Conservation (phyloP, 2,329 filamentous ascomycete species). For the Aspergillus phoenicis region DNA sequence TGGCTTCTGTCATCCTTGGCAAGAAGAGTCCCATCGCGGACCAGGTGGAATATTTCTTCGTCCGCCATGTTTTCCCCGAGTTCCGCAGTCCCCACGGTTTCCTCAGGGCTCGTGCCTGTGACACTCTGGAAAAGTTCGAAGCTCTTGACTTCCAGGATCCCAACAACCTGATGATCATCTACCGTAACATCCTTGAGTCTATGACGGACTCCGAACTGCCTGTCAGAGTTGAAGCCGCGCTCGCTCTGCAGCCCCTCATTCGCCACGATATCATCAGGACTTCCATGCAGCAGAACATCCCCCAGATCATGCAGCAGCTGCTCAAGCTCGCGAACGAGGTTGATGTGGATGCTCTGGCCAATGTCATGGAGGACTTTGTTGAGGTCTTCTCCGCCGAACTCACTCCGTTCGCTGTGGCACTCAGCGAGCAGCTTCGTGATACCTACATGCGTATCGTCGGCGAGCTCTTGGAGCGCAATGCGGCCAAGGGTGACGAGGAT, state of each 20-base stretch:
- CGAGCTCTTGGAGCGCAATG: conserved; percentile 85
- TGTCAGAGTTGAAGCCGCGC: conserved; percentile 88
- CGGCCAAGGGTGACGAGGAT: conserved; percentile 72
- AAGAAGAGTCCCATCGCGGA: conserved; percentile 99
- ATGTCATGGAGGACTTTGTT: conserved; percentile 99
- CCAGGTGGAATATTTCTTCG: conserved; percentile 97
- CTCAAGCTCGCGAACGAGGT: conserved; percentile 97
- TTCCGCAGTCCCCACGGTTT: conserved; percentile 92
- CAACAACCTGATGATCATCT: conserved; percentile 93
- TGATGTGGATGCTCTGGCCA: conserved; percentile 93
- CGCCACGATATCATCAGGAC: conserved; percentile 90
- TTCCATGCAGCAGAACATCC: conserved; percentile 97
- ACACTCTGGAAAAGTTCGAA: conserved; percentile 97
- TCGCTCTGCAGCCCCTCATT: conserved; percentile 93
- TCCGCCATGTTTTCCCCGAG: conserved; percentile 96
- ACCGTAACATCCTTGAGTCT: conserved; percentile 93
- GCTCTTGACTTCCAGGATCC: conserved; percentile 95
- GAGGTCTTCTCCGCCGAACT: conserved; percentile 97
- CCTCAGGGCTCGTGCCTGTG: conserved; percentile 89
- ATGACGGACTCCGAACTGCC: conserved; percentile 95
- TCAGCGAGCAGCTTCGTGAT: conserved; percentile 93
- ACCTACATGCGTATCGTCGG: conserved; percentile 93
- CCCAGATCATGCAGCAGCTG: conserved; percentile 98
- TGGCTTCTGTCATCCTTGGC: conserved; percentile 89
- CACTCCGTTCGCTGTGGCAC: conserved; percentile 92